Evolutionary conservation across 805 yeast species (phyloP), one percentile per base, ranked within the genome.

Genomic region (Kuraishia floccosa): DNA sequence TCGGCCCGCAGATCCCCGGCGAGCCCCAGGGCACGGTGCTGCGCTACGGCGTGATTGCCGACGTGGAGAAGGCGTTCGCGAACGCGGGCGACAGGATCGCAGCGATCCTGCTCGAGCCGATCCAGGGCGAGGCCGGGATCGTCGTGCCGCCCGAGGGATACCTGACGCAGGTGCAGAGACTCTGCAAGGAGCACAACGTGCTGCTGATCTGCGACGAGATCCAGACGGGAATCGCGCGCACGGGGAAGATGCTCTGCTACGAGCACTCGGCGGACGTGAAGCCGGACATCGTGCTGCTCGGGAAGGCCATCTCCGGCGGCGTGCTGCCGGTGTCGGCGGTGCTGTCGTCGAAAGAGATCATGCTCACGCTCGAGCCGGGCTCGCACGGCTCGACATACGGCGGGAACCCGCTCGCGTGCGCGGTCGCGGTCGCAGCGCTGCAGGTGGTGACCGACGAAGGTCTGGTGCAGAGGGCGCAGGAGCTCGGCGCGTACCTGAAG

Each of bases 51-150:
- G 71, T 65, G 38, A 73, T 84, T 47, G 94, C 74, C 51, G 96
- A 89, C 50, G 74, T 89, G 32, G 86, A 85, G 57, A 64, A 65
- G 43, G 95, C 94, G 2, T 76, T 87, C 47, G 62, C 67, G 41
- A 71, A 71, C 35, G 85, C 89, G 16, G 96, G 96, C 40, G 89
- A 82, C 53, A 77, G 75, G 52, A 75, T 89, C 41, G 94, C 95
- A 27, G 97, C 95, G 25, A 72, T 89, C 42, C 61, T 89, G 40
- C 72, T 89, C 44, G 97, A 89, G 61, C 96, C 96, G 39, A 87
- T 87, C 49, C 97, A 89, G 57, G 97, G 97, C 54, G 97, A 89
- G 56, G 97, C 97, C 21, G 97, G 97, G 44, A 89, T 89, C 42
- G 89, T 87, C 17, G 96, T 87, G 17, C 96, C 97, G 32, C 91